Evolutionary conservation across 2,329 filamentous ascomycete species (phyloP).

Genomic region (Ceratocystis papillata): DNA sequence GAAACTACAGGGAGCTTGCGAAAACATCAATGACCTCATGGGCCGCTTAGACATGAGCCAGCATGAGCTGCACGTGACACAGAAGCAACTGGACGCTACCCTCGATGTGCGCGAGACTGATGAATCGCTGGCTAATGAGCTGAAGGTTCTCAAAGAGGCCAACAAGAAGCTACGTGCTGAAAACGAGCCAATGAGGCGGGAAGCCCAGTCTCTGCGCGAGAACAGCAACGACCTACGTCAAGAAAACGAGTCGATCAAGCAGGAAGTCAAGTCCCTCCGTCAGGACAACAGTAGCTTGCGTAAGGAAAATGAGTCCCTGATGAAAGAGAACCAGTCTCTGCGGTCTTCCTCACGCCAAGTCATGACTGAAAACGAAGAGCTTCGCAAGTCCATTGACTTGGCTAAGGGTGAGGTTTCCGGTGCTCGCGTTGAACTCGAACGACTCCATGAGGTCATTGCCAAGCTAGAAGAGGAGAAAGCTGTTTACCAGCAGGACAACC

Average conservation of each 20-base stretch:
- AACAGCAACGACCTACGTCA: slow-evolving; percentile 35
- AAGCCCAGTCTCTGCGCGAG: slow-evolving; percentile 35
- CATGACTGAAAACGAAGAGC: slow-evolving; percentile 36
- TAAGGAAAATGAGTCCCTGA: slow-evolving; percentile 36
- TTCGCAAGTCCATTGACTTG: slow-evolving; percentile 35
- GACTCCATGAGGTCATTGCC: slow-evolving; percentile 33
- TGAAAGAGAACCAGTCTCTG: slow-evolving; percentile 38
- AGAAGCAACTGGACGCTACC: slow-evolving; percentile 35
- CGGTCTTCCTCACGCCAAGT: slow-evolving; percentile 35
- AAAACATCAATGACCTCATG: slow-evolving; percentile 44
- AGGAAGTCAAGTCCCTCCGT: slow-evolving; percentile 36
- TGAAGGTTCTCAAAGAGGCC: slow-evolving; percentile 34
- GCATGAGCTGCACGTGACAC: slow-evolving; percentile 36
- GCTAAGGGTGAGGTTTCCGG: slow-evolving; percentile 36
- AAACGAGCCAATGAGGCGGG: slow-evolving; percentile 31
- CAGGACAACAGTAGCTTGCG: slow-evolving; percentile 35
- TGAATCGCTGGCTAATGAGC: slow-evolving; percentile 35
- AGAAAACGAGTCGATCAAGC: slow-evolving; percentile 32
- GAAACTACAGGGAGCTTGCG: slow-evolving; percentile 51
- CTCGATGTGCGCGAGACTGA: slow-evolving; percentile 34
- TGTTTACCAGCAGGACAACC: slow-evolving; percentile 41
- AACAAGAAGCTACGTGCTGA: slow-evolving; percentile 26
- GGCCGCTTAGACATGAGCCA: slow-evolving; percentile 35
- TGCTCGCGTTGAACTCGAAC: slow-evolving; percentile 35
- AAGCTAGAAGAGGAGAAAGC: slow-evolving; percentile 36